phyloP scores from a whole-genome alignment of 2,329 filamentous ascomycete species.

The Neopestalotiopsis rosae region DNA sequence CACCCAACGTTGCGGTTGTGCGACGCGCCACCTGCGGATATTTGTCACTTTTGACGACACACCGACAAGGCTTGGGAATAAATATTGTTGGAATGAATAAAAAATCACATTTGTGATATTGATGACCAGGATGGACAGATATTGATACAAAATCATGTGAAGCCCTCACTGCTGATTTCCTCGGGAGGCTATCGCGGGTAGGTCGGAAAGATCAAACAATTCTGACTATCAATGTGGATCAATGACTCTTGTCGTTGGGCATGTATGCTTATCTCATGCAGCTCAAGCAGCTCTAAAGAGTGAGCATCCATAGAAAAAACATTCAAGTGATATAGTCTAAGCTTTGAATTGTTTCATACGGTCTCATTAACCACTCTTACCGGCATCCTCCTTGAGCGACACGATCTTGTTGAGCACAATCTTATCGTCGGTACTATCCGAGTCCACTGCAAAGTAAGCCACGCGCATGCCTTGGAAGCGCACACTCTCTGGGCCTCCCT shows the following conservation, averaged over 20 bases:
- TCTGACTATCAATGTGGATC: not conserved
- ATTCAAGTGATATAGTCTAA: not conserved
- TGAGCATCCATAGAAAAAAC: not conserved
- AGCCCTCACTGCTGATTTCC: not conserved
- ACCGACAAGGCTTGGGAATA: not conserved
- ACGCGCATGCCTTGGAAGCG: conserved; percentile 92
- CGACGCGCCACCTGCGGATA: not conserved
- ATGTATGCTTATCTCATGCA: not conserved
- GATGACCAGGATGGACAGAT: not conserved
- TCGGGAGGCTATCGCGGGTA: not conserved
- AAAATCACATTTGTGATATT: not conserved
- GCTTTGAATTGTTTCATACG: not conserved
- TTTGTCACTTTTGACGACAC: not conserved
- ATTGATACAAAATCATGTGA: not conserved
- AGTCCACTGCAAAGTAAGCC: conserved; percentile 84
- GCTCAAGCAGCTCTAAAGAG: not conserved
- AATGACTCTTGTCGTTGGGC: not conserved
- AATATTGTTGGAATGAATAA: not conserved
- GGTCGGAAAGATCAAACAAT: not conserved
- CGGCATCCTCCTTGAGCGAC: conserved; percentile 85
- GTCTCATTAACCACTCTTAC: conserved; percentile 53
- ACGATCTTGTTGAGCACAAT: conserved; percentile 92
- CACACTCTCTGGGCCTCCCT: conserved; percentile 73
- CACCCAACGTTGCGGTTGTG: not conserved
- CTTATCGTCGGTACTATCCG: conserved; percentile 78